phyloP scores from a whole-genome alignment of 306 rosid genomes.

The Sicyos edulis region DNA sequence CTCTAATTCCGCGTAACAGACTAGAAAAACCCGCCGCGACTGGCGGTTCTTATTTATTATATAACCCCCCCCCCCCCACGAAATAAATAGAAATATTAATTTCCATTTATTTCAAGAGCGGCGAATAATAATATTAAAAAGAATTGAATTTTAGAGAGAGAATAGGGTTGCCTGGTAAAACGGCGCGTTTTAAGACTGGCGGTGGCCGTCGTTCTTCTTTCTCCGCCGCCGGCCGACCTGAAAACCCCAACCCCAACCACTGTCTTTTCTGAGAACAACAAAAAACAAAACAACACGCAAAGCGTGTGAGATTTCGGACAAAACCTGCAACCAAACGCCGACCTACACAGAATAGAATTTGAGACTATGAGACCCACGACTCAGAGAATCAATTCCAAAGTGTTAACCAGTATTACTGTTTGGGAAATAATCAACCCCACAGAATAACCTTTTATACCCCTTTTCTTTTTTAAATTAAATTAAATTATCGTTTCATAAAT shows the following conservation, averaged over 20 bases:
- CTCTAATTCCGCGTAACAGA: constrained; percentile 3
- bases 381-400: too few relatives aligned
- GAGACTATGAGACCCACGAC: too few relatives aligned
- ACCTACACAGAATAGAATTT: too few relatives aligned
- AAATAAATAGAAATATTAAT: neutral
- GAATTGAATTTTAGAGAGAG: neutral
- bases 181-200: neutral
- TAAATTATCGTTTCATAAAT: too few relatives aligned
- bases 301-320: too few relatives aligned
- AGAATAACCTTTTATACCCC: too few relatives aligned
- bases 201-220: neutral
- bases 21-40: neutral
- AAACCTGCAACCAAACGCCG: too few relatives aligned
- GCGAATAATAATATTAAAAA: neutral
- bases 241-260: neutral
- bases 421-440: too few relatives aligned
- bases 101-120: neutral
- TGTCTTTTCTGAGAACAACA: neutral
- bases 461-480: too few relatives aligned
- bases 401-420: too few relatives aligned
- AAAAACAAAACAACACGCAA: neutral
- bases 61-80: too few relatives aligned
- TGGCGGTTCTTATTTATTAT: neutral
- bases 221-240: neutral
- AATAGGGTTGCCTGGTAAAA: neutral